Base-by-base conservation (phyloP, 768 basidiomycete species). In the Coprinopsis sp. region DNA sequence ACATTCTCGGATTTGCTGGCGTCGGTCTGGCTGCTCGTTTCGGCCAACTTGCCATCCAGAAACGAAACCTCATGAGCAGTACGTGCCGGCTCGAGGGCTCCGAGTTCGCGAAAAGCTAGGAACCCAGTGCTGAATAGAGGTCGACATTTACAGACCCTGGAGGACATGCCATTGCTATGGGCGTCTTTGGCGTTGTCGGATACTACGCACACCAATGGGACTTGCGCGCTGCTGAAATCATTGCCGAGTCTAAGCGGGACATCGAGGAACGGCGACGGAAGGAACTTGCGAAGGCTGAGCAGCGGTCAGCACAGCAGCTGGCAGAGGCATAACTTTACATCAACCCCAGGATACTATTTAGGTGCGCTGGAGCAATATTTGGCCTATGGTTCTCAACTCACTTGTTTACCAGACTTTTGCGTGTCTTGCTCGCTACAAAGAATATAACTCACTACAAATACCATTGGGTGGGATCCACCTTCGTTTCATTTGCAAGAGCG, bases 1-100 rank as follows among this genome's bases (percentile, higher is more conserved):
- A 79, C 59, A 66, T 91, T 51, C 63, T 89, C 59, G 87, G 88
- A 33, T 89, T 89, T 66, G 86, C 88, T 2, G 64, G 77, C 47
- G 84, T 91, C 59, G 92, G 92, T 33, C 83, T 96, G 49, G 82
- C 83, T 18, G 82, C 84, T 16, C 77, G 93, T 49, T 72, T 91
- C 50, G 90, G 88, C 56, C 91, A 94, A 67, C 81, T 96, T 19
- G 86, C 84, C 44, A 86, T 96, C 58, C 85, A 91, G 65, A 82
- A 76, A 61, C 75, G 86, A 58, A 81, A 82, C 59, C 74, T 93
- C 50, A 78, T 87, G 65, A 76, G 81, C 37, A 90, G 92, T 94
- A 60, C 63, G 91, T 78, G 18, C 46, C 23, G 12, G 4, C 29
- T 21, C 25, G 11, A 40, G 23, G 23, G 39, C n/a, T 40, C 22